Conservation (phyloP, 495 filamentous ascomycete species). For the Daldinia caldariorum region DNA sequence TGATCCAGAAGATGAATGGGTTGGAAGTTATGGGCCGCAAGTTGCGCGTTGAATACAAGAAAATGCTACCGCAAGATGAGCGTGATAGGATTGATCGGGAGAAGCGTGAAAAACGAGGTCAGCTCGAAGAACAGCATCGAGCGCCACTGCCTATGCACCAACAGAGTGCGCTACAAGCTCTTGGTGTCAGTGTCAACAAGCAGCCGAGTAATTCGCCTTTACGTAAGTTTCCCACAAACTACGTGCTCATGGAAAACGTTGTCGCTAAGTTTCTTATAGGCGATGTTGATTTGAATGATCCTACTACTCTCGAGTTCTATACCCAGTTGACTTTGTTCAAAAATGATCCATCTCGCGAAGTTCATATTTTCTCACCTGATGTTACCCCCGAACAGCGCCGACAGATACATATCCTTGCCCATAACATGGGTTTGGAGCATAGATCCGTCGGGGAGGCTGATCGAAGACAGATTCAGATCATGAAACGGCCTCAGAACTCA, state of each 20-base stretch:
- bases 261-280: constrained; percentile 45
- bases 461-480: constrained; percentile 86
- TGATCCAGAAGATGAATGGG: constrained; percentile 92
- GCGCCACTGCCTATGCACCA: constrained; percentile 72
- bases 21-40: constrained; percentile 95
- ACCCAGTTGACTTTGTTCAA: constrained; percentile 89
- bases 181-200: constrained; percentile 68
- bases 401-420: constrained; percentile 91
- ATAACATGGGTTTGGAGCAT: constrained; percentile 92
- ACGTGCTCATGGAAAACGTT: neutral
- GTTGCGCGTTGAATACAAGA: constrained; percentile 97
- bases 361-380: constrained; percentile 80
- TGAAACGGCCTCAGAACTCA: constrained; percentile 68
- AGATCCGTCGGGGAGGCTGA: constrained; percentile 86
- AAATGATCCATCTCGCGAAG: constrained; percentile 78
- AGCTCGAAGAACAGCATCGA: constrained; percentile 95
- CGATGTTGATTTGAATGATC: constrained; percentile 93
- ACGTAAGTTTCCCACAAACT: constrained; percentile 34
- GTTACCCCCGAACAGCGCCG: constrained; percentile 85
- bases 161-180: constrained; percentile 84
- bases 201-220: constrained; percentile 51
- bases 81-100: constrained; percentile 96
- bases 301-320: constrained; percentile 84
- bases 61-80: constrained; percentile 95
- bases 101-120: constrained; percentile 94